A percentile compares a stretch with the other conserved stretches of the same genome.
These are phyloP conservation scores for Helenozyma baotianmanensis DNA, from an alignment of 805 yeast genomes.

Conservation along the genomic window DNA sequence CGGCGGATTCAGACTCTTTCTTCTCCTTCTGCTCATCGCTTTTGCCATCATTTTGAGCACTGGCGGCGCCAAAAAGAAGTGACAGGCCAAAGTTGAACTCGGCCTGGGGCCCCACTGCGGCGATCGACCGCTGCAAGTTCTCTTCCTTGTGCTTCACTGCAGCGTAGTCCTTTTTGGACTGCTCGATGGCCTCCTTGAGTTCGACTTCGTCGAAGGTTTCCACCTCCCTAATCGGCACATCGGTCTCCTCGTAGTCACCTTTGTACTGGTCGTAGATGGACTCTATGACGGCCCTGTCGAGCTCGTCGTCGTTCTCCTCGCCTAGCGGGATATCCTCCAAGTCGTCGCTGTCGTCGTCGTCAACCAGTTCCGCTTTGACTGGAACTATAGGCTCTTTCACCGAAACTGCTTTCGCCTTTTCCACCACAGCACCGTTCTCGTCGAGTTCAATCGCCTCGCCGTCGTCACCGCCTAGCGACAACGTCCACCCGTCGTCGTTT, in stretches of 20 bases:
- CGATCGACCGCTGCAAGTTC: conserved; percentile 2
- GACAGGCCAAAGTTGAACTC: conserved; percentile 20
- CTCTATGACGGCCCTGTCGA: conserved; percentile 28
- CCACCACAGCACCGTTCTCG: conserved; percentile 26
- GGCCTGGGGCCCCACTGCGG: neutral
- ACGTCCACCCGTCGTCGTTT: conserved; percentile 80
- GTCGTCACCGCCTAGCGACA: conserved; percentile 46
- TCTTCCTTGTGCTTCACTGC: conserved; percentile 24
- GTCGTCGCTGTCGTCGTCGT: conserved; percentile 15
- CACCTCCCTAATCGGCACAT: neutral
- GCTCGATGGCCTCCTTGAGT: conserved; percentile 44
- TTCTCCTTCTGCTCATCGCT: neutral
- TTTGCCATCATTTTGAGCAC: neutral
- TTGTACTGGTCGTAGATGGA: conserved; percentile 32
- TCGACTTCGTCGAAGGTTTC: conserved; percentile 30
- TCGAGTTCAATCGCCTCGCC: conserved; percentile 50
- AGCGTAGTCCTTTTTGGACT: conserved; percentile 40
- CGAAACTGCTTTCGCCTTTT: neutral
- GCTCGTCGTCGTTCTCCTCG: conserved; percentile 21
- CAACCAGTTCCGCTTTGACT: neutral
- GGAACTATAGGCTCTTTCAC: too few relatives aligned
- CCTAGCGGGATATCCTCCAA: conserved; percentile 24
- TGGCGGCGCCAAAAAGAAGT: conserved; percentile 14
- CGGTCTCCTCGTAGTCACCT: conserved; percentile 7
- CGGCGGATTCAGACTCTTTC: neutral